Base-by-base conservation (phyloP, 176 grass and related monocot genomes). In the Leersia perrieri region DNA sequence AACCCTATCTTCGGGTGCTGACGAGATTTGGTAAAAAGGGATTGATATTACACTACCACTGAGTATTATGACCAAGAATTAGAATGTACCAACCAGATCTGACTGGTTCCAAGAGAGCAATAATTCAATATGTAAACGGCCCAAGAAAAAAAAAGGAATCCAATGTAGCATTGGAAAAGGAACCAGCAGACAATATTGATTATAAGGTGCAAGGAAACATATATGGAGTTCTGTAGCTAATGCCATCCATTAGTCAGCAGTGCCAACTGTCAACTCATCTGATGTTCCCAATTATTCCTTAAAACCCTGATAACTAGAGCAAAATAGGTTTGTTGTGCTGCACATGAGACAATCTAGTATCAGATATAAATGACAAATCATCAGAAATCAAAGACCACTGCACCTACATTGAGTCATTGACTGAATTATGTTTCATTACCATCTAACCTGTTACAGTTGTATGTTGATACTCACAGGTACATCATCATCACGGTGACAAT, bases 321-420 rank as follows among this genome's bases (percentile, higher is more conserved):
- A 81, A 65, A 33, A 81, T 85, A 40, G 58, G 33, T 11, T 83
- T 66, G 42, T 73, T 78, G 5, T 11, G 33, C 72, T 11, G 33
- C 72, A 77, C 64, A 78, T 22, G 72, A 62, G 72, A 84, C 82
- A 81, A 89, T 71, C 70, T 64, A 75, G 42, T 80, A 80, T 20
- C 73, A 53, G 72, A 76, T 82, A 38, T 70, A 36, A 57, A 75
- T 27, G 51, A 87, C 53, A 9, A 80, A 40, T 18, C 33, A 62
- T 67, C 69, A 49, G 22, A 60, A 82, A 73, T 63, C 28, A 31
- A 51, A 74, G 20, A 72, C 9, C 38, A 31, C 14, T 42, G 49
- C 57, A 4, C 53, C 31, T 49, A 68, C 7, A 2, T 32, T 12
- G 57, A 47, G 45, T 34, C 7, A 2, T 32, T 12, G 57, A 47